phyloP scores from a whole-genome alignment of 306 rosid species.

The Clitoria ternatea region DNA sequence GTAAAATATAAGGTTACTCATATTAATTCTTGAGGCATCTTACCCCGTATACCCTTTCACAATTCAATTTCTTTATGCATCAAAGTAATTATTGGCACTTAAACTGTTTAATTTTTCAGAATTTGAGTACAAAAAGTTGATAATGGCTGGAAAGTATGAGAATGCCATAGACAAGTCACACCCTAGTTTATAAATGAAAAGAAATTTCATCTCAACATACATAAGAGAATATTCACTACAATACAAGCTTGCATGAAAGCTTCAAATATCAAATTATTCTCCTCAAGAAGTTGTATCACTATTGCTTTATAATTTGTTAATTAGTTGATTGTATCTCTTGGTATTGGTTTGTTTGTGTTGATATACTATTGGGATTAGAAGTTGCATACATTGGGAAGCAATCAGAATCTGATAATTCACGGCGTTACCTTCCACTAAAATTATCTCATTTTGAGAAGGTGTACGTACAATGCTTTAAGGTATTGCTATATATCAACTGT shows the following conservation, averaged over 20 bases:
- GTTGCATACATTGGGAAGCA: constrained; percentile 20
- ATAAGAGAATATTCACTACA: too few species aligned
- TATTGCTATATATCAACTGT: constrained; percentile 21
- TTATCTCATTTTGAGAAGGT: background rate
- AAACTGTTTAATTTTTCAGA: constrained; percentile 1
- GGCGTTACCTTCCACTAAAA: background rate
- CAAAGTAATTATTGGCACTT: constrained; percentile 20
- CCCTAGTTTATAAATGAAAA: too few species aligned
- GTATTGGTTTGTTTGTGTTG: too few species aligned
- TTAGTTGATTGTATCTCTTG: too few species aligned
- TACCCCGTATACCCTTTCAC: background rate
- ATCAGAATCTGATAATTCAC: background rate
- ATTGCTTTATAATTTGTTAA: too few species aligned
- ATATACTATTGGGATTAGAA: too few species aligned
- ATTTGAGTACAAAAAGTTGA: constrained; percentile 5
- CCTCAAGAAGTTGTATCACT: too few species aligned
- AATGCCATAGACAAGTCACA: constrained; percentile 11
- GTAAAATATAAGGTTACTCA: too few species aligned
- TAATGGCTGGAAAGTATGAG: constrained; percentile 35
- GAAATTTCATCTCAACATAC: too few species aligned
- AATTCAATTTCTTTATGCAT: constrained; percentile 19
- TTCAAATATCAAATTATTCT: too few species aligned
- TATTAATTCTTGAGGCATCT: too few species aligned
- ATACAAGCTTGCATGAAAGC: too few species aligned
- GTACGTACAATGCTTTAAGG: constrained; percentile 21